Percentiles rank a stretch among this genome's conserved stretches.
Conservation (phyloP, 805 yeast genomes). For the Yarrowia sp. region DNA sequence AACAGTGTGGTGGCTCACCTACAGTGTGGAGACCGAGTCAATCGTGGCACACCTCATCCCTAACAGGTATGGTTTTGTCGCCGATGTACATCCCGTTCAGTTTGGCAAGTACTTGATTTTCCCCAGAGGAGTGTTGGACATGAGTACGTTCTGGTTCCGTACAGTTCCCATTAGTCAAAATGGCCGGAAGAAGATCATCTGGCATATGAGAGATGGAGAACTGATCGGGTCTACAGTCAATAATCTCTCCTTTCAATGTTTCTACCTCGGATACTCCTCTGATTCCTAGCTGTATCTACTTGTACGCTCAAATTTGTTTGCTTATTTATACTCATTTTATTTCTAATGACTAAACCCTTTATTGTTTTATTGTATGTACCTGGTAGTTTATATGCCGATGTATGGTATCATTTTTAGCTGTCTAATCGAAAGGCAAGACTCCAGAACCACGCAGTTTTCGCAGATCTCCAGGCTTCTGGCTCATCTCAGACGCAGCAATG, state of each 20-base stretch:
- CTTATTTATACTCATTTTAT: not conserved
- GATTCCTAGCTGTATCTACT: not conserved
- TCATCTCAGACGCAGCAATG: slow-evolving; percentile 64
- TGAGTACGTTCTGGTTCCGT: not conserved
- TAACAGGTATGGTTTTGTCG: not conserved
- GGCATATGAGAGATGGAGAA: slow-evolving; percentile 1
- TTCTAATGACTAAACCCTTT: too few relatives aligned
- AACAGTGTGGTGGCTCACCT: not conserved
- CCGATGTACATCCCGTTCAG: not conserved
- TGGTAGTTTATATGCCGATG: not conserved
- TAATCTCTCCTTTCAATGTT: not conserved
- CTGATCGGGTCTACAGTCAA: not conserved
- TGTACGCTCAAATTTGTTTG: not conserved
- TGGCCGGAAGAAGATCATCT: not conserved
- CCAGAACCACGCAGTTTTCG: slow-evolving; percentile 26
- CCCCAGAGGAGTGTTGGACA: slow-evolving; percentile 10
- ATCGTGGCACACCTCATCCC: not conserved
- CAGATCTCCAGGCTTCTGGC: slow-evolving; percentile 27
- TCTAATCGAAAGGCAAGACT: slow-evolving; percentile 34
- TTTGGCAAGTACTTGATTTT: slow-evolving; percentile 3
- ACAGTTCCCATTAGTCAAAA: not conserved
- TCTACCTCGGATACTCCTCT: not conserved
- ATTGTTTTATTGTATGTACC: too few relatives aligned
- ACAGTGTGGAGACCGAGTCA: not conserved
- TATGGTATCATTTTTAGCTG: not conserved